Conservation (phyloP, 257 asterid species). For the Scutellaria galericulata region DNA sequence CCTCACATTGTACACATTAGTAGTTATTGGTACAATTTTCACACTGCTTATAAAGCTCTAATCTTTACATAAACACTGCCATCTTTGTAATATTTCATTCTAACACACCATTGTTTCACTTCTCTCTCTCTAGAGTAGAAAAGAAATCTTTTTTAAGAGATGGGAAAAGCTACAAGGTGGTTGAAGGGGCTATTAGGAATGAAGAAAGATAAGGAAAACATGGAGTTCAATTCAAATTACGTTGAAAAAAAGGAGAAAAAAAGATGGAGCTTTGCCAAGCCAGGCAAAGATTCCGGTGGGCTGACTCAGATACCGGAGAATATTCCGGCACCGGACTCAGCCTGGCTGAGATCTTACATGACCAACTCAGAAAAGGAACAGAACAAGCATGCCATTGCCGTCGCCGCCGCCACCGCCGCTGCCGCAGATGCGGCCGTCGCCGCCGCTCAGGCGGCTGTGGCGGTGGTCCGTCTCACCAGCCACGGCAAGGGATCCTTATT, state of each 20-base stretch:
- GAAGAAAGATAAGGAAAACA: slow-evolving; percentile 74
- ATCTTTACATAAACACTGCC: slow-evolving; percentile 25
- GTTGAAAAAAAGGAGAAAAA: slow-evolving; percentile 61
- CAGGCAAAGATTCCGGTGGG: slow-evolving; percentile 54
- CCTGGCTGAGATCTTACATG: slow-evolving; percentile 68
- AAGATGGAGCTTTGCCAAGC: slow-evolving; percentile 70
- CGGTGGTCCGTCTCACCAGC: slow-evolving; percentile 88
- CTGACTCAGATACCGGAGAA: slow-evolving; percentile 39
- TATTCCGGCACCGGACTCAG: slow-evolving; percentile 46
- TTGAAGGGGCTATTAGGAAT: slow-evolving; percentile 73
- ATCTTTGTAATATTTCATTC: slow-evolving; percentile 34
- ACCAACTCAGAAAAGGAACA: slow-evolving; percentile 69
- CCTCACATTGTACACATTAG: slow-evolving; percentile 25
- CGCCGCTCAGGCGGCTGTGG: slow-evolving; percentile 96
- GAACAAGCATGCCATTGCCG: slow-evolving; percentile 80
- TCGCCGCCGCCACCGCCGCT: slow-evolving; percentile 92
- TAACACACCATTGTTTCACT: slow-evolving; percentile 21
- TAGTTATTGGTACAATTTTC: background rate
- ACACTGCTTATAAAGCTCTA: slow-evolving; percentile 18
- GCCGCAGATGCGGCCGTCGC: slow-evolving; percentile 97
- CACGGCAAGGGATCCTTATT: slow-evolving; percentile 61
- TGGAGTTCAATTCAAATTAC: slow-evolving; percentile 49
- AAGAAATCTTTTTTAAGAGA: slow-evolving; percentile 27
- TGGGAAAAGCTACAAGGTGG: slow-evolving; percentile 97
- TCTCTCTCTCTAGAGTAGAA: slow-evolving; percentile 22